Percentiles rank a stretch among this genome's conserved stretches.
phyloP scores from a whole-genome alignment of 2,329 filamentous ascomycete genomes.

The Penicillium concentricum region DNA sequence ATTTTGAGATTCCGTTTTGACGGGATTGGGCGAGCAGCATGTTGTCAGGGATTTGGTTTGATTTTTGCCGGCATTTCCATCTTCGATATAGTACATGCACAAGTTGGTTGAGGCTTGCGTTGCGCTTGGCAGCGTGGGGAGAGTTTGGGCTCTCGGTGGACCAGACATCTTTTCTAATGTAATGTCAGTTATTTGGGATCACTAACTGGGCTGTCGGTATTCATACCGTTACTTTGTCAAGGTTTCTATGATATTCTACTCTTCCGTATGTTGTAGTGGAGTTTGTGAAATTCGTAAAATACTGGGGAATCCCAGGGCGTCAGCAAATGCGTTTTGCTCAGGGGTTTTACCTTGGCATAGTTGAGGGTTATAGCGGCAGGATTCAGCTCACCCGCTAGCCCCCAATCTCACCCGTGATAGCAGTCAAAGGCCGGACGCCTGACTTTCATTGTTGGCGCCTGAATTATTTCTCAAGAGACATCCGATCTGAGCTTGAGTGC shows the following conservation, averaged over 20 bases:
- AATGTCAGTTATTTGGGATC: neutral
- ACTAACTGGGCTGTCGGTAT: neutral
- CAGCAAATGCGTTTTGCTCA: neutral
- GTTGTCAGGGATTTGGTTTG: neutral
- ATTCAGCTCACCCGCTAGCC: too few relatives aligned
- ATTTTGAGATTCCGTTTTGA: neutral
- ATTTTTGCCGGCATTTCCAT: neutral
- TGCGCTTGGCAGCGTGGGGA: neutral
- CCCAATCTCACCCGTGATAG: too few relatives aligned
- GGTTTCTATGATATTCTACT: neutral
- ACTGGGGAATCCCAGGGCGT: neutral
- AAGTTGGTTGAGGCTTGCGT: neutral
- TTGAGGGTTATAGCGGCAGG: too few relatives aligned
- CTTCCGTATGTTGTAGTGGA: too few relatives aligned
- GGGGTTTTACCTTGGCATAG: neutral
- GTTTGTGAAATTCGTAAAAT: neutral
- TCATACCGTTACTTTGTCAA: neutral
- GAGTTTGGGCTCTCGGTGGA: neutral
- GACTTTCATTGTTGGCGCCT: too few relatives aligned
- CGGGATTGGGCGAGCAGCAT: neutral
- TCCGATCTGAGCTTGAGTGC: too few relatives aligned
- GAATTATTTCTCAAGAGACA: too few relatives aligned
- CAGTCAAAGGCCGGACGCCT: too few relatives aligned
- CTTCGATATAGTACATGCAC: neutral
- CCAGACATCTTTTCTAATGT: neutral